These are phyloP conservation scores for Cyamopsis tetragonoloba DNA, from an alignment of 306 rosid species.

Conservation along the genomic window DNA sequence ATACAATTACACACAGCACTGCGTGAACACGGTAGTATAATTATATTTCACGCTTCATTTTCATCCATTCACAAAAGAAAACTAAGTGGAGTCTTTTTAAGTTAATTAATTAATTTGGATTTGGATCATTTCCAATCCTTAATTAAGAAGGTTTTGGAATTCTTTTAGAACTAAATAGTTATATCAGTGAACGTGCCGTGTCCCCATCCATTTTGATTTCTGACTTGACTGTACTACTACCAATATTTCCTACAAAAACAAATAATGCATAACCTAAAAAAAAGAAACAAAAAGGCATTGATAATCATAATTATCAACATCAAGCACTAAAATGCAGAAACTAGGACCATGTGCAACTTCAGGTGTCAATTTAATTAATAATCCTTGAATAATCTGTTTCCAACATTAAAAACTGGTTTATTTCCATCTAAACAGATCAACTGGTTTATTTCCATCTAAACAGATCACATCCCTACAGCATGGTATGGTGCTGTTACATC, in stretches of 20 bases:
- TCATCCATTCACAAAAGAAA: not conserved
- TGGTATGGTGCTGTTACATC: too few relatives aligned
- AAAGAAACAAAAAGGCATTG: not conserved
- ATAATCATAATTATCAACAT: not conserved
- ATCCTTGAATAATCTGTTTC: not conserved
- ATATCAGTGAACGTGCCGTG: conserved; percentile 1
- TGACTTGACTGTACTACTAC: too few relatives aligned
- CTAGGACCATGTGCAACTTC: not conserved
- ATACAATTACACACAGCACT: too few relatives aligned
- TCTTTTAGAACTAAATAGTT: not conserved
- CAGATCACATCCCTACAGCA: too few relatives aligned
- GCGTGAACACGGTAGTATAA: too few relatives aligned
- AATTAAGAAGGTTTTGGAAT: too few relatives aligned
- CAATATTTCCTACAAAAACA: too few relatives aligned
- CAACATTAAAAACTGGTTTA: not conserved
- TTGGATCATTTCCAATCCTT: too few relatives aligned
- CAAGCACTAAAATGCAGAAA: not conserved
- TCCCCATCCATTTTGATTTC: not conserved
- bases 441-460: not conserved
- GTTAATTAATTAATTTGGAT: too few relatives aligned
- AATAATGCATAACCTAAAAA: too few relatives aligned
- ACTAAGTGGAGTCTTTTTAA: not conserved
- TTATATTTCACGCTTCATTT: too few relatives aligned
- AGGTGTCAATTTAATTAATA: conserved; percentile 2
- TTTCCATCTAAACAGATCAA: too few relatives aligned